Base-by-base conservation (phyloP, 2,329 filamentous ascomycete species). In the Penicillium sp. region DNA sequence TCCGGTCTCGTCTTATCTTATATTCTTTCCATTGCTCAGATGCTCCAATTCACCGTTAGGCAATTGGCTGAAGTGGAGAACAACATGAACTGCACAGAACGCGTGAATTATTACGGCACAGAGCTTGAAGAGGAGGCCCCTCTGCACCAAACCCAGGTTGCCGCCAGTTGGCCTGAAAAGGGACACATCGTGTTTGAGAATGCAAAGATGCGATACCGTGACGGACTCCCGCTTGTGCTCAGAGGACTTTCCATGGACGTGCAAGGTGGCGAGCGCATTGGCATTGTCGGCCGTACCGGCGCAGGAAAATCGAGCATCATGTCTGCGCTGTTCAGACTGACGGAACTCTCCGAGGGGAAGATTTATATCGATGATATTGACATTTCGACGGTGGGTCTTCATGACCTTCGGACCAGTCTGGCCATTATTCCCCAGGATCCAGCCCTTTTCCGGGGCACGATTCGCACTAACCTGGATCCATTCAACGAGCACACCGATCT, bases 31-130 rank as follows among this genome's bases (percentile, higher is more conserved):
- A 94, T 95, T 55, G 88, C 94, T 12, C 86, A 93, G 62, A 88
- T 95, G 84, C 82, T 96, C 48, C 90, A 95, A 59, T 95, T 95
- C 64, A 90, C 87, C 0, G 86, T 96, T 12, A 79, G 92, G 12
- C 90, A 96, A 65, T 74, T 95, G 6, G 90, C 90, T 16, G 90
- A 96, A 63, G 87, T 96, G 6, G 90, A 96, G 64, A 96, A 95
- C 66, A 87, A 89, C 58, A 96, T 96, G 90, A 96, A 95, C 61
- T 82, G 89, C 0, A 92, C 93, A 0, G 90, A 96, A 66, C 82
- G 92, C 33, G 73, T 96, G 22, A 80, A 88, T 60, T 87, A 94
- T 68, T 96, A 96, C 60, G 89, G 86, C 37, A 86, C 79, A 1
- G 67, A 85, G 51, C 76, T 98, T 3, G 88, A 94, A 47, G 84